Evolutionary conservation across 345 rosid genomes (phyloP), one percentile per base, ranked within the genome.

Genomic region (Eucalyptus tenuipes): DNA sequence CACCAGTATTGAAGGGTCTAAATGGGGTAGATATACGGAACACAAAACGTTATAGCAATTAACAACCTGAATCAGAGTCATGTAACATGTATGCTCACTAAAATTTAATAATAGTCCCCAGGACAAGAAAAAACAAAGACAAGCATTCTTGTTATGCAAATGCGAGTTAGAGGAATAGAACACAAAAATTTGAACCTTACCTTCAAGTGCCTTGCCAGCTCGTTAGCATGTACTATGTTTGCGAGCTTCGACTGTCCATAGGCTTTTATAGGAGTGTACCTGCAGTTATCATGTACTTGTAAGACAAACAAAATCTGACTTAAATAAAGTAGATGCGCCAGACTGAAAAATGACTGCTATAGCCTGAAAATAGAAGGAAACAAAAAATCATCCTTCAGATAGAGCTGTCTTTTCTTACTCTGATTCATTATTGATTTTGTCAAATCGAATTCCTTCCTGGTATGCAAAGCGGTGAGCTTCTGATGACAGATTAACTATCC

Each of bases 401-500:
- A 50, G 86, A 81, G 31, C 64, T 59, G 27, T 80, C 61, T 3
- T 40, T 66, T 80, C 17, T 88, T 89, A 94, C 96, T 92, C 93
- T 86, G 94, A 88, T 90, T 89, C 88, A 68, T 92, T 91, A 25
- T 93, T 95, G 90, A 93, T 92, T 89, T 91, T 92, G 86, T 94
- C 93, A 45, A 94, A 92, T 31, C 91, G 92, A 80, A 94, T 90
- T 59, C 95, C 95, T 91, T 92, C 93, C 6, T 49, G 50, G 48
- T 94, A 95, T 4, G 92, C 44, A 84, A 31, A 90, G 5, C 89
- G 86, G 88, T 94, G 96, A 88, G 90, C 94, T 33, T 68, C 89
- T 55, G 96, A 94, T 49, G 96, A 93, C 40, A 95, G 57, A 40
- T 91, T 95, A 50, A 94, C 93, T 82, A 95, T 95, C 91, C 96